phyloP scores from a whole-genome alignment of 306 rosid species.

The Casuarina equisetifolia region DNA sequence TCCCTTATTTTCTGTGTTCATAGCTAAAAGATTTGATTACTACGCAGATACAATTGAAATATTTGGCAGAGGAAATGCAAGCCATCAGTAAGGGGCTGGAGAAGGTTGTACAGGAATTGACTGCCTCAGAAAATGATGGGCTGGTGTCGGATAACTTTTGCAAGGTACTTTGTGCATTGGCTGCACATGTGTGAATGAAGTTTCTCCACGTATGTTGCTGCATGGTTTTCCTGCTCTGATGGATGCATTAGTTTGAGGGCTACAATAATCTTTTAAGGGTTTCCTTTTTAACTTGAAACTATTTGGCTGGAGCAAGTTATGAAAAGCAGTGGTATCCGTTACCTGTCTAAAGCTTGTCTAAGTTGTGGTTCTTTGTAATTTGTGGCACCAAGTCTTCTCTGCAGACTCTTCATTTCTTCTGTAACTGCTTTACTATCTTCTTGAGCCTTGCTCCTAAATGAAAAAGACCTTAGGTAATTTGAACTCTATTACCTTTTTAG shows the following conservation, averaged over 20 bases:
- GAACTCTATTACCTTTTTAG: neutral
- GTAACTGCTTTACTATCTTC: neutral
- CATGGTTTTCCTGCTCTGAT: neutral
- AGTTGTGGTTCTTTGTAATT: neutral
- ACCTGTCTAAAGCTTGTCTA: neutral
- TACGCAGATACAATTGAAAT: constrained; percentile 87
- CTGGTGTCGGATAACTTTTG: constrained; percentile 70
- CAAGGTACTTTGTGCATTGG: constrained; percentile 50
- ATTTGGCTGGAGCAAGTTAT: neutral
- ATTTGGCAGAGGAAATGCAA: constrained; percentile 99
- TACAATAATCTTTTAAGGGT: neutral
- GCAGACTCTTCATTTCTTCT: neutral
- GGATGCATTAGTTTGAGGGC: neutral
- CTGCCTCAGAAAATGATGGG: constrained; percentile 88
- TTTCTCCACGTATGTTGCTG: neutral
- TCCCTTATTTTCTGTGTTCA: neutral
- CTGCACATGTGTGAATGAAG: constrained; percentile 4
- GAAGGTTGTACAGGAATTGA: constrained; percentile 88
- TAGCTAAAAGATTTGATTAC: constrained; percentile 22
- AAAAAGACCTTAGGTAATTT: neutral
- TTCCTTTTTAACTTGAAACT: neutral
- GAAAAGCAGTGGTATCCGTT: neutral
- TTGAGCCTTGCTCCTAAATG: neutral
- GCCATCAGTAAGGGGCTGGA: constrained; percentile 92
- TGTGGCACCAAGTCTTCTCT: constrained; percentile 3